A percentile compares a stretch with the other conserved stretches of the same genome.
Evolutionary conservation across 73 alveolate species (phyloP).

Genomic region (Durusdinium trenchii): DNA sequence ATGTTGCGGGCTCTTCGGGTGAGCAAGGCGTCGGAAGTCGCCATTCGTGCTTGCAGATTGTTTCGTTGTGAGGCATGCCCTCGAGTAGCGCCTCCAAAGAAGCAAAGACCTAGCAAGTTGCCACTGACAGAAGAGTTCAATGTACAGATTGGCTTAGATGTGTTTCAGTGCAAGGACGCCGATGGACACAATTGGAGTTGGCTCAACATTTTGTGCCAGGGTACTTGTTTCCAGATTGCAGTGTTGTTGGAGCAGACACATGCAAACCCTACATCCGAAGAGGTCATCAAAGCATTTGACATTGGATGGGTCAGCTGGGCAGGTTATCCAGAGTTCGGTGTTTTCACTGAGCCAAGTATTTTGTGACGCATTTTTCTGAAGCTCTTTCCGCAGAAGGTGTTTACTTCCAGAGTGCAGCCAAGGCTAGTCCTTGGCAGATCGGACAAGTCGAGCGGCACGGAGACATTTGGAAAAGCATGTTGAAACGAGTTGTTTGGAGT

Average conservation of each 20-base stretch:
- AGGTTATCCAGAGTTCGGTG: slow-evolving; percentile 21
- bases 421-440: slow-evolving; percentile 14
- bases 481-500: not conserved
- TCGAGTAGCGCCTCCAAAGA: no score
- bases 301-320: slow-evolving; percentile 9
- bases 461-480: not conserved
- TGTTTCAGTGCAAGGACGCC: no score
- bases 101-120: no score
- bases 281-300: not conserved
- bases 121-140: no score
- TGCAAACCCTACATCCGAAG: not conserved
- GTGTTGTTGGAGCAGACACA: not conserved
- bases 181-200: no score
- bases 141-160: no score
- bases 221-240: not conserved
- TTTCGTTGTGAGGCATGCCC: no score
- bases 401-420: not conserved
- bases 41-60: no score
- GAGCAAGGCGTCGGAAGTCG: no score
- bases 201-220: no score
- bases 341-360: slow-evolving; percentile 35
- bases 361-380: not conserved
- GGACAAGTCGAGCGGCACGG: slow-evolving; percentile 37
- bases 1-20: no score
- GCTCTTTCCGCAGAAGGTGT: not conserved